phyloP scores from a whole-genome alignment of 306 rosid genomes.

The Alnus glutinosa region DNA sequence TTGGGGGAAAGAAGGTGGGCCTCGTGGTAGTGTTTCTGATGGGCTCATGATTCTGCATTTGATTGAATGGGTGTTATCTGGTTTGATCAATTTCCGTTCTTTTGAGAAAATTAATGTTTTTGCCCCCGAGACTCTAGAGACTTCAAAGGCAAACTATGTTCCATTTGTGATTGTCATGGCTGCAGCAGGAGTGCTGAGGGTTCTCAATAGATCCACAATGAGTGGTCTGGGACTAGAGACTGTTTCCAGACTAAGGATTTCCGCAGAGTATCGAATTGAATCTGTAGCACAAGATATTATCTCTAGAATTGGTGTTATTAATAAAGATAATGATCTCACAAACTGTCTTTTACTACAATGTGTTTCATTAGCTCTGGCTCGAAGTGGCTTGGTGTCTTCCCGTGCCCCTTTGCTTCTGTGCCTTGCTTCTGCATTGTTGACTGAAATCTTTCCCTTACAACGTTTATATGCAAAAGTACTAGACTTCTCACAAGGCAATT shows the following conservation, averaged over 20 bases:
- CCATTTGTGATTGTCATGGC: constrained; percentile 75
- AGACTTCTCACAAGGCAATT: constrained; percentile 31
- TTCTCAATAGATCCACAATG: constrained; percentile 35
- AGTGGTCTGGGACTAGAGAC: constrained; percentile 41
- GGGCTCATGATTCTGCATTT: constrained; percentile 80
- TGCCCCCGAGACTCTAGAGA: constrained; percentile 41
- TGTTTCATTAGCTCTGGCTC: constrained; percentile 62
- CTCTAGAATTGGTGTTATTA: constrained; percentile 30
- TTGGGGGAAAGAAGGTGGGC: constrained; percentile 61
- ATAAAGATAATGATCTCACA: constrained; percentile 22
- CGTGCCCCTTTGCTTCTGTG: constrained; percentile 57
- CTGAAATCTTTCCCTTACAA: constrained; percentile 72
- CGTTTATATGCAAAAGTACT: constrained; percentile 43
- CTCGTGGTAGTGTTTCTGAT: constrained; percentile 46
- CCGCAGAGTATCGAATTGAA: constrained; percentile 55
- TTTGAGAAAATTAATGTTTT: constrained; percentile 44
- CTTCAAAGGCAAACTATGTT: constrained; percentile 42
- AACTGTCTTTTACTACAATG: constrained; percentile 62
- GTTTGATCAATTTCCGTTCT: constrained; percentile 46
- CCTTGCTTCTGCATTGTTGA: constrained; percentile 66
- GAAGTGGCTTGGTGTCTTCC: constrained; percentile 58
- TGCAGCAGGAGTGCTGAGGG: constrained; percentile 73
- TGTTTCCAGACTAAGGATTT: constrained; percentile 42
- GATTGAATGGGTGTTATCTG: constrained; percentile 71
- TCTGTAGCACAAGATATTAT: constrained; percentile 47